Percentiles rank a stretch among this genome's conserved stretches.
phyloP scores from a whole-genome alignment of 1,284 basidiomycete genomes.

The Ustilago hordei region DNA sequence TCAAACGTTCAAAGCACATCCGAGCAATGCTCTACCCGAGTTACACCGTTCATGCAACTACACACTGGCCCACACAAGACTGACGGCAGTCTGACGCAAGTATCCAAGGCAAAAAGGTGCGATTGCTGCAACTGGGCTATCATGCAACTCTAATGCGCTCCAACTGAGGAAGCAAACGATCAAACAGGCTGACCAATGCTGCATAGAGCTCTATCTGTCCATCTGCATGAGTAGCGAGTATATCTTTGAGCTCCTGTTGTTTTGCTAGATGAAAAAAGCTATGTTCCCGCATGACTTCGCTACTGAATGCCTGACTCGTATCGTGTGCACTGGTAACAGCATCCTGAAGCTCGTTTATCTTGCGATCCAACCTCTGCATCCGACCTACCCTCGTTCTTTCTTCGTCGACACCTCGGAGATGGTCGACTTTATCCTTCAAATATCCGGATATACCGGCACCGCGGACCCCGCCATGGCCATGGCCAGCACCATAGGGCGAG shows the following conservation, averaged over 20 bases:
- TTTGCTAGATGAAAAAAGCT: constrained; percentile 88
- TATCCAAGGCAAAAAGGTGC: too few species aligned
- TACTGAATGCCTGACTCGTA: constrained; percentile 93
- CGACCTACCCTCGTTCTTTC: constrained; percentile 90
- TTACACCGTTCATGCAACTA: too few species aligned
- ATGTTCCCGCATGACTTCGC: constrained; percentile 91
- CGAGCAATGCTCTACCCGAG: too few species aligned
- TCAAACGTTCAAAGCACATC: too few species aligned
- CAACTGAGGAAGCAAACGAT: constrained; percentile 34
- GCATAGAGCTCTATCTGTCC: constrained; percentile 89
- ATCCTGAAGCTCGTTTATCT: constrained; percentile 97
- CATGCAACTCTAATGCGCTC: constrained; percentile 35
- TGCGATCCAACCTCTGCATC: constrained; percentile 89
- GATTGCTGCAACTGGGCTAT: too few species aligned
- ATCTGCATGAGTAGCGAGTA: constrained; percentile 86
- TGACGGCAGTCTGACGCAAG: too few species aligned
- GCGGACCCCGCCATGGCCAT: constrained; percentile 70
- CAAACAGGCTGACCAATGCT: constrained; percentile 26
- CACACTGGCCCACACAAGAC: too few species aligned
- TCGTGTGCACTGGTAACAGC: constrained; percentile 94
- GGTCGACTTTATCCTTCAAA: constrained; percentile 92
- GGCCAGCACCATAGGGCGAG: constrained; percentile 58
- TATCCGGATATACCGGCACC: constrained; percentile 83
- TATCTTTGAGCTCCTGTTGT: constrained; percentile 93
- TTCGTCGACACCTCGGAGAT: constrained; percentile 89